A percentile compares a stretch with the other conserved stretches of the same genome.
These are phyloP conservation scores for Cyberlindnera euphorbiae DNA, from an alignment of 805 yeast genomes.

Conservation along the genomic window DNA sequence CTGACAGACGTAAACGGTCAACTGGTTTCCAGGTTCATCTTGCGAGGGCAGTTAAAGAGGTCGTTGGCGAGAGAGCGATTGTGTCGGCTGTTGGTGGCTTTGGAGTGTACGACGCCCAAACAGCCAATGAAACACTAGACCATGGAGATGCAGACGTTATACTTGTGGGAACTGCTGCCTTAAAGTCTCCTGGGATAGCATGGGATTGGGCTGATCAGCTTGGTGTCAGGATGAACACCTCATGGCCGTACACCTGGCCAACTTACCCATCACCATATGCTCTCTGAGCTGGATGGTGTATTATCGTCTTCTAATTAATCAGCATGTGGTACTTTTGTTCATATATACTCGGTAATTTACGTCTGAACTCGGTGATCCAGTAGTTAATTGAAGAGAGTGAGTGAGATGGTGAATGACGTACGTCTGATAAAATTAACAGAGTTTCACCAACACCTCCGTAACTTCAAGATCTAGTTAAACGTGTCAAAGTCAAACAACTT, in stretches of 20 bases:
- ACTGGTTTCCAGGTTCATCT: conserved; percentile 34
- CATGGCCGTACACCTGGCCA: conserved; percentile 1
- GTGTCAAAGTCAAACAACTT: no score
- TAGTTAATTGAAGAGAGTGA: no score
- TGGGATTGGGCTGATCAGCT: conserved; percentile 41
- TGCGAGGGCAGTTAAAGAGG: conserved; percentile 39
- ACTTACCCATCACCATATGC: neutral
- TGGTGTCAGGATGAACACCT: neutral
- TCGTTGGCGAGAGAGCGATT: conserved; percentile 37
- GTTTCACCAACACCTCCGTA: no score
- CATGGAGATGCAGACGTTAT: conserved; percentile 42
- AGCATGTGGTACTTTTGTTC: no score
- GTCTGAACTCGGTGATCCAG: no score
- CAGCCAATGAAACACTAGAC: conserved; percentile 34
- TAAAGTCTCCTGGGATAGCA: conserved; percentile 44
- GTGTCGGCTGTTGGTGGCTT: conserved; percentile 43
- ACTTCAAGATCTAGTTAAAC: no score
- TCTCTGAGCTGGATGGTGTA: no score
- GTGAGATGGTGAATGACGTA: no score
- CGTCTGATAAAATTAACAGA: no score
- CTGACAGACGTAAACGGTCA: conserved; percentile 19
- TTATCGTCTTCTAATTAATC: no score
- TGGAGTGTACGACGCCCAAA: conserved; percentile 30
- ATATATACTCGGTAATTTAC: no score
- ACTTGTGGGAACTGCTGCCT: conserved; percentile 40